Percentiles rank a stretch among this genome's conserved stretches.
phyloP scores from a whole-genome alignment of 106 monocot species.

The Ottelia alismoides region DNA sequence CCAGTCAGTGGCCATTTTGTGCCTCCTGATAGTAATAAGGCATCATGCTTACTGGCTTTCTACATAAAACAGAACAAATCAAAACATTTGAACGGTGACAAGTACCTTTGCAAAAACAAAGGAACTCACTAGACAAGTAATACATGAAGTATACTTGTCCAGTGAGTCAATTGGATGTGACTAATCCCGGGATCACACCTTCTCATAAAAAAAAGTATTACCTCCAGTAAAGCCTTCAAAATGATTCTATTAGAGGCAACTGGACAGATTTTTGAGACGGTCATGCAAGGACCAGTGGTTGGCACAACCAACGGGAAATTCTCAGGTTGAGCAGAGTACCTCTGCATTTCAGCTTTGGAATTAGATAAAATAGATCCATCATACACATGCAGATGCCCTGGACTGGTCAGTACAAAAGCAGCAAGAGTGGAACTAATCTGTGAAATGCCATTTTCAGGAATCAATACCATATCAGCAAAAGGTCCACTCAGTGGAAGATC shows the following conservation, averaged over 20 bases:
- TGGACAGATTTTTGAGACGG: constrained; percentile 50
- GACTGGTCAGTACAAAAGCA: constrained; percentile 79
- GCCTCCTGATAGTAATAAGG: too few species aligned
- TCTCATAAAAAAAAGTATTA: too few species aligned
- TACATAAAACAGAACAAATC: too few species aligned
- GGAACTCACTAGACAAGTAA: too few species aligned
- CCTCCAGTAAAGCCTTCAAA: constrained; percentile 41
- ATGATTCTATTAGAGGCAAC: constrained; percentile 17
- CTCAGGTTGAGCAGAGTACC: constrained; percentile 21
- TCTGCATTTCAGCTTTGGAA: constrained; percentile 32
- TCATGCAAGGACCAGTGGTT: constrained; percentile 67
- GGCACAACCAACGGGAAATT: constrained; percentile 71
- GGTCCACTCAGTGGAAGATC: constrained; percentile 79
- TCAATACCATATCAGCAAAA: constrained; percentile 92
- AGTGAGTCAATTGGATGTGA: too few species aligned
- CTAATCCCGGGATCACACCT: too few species aligned
- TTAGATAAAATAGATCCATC: constrained; percentile 46
- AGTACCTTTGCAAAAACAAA: too few species aligned
- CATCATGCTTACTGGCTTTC: too few species aligned
- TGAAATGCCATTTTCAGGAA: constrained; percentile 44
- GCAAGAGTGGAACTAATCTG: constrained; percentile 46
- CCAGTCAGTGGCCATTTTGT: constrained; percentile 94
- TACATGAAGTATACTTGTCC: too few species aligned
- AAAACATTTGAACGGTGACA: too few species aligned
- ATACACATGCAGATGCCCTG: constrained; percentile 85